Percentiles rank a stretch among this genome's conserved stretches.
These are phyloP conservation scores for Lolium perenne DNA, from an alignment of 176 grass and related monocot genomes.

Conservation along the genomic window DNA sequence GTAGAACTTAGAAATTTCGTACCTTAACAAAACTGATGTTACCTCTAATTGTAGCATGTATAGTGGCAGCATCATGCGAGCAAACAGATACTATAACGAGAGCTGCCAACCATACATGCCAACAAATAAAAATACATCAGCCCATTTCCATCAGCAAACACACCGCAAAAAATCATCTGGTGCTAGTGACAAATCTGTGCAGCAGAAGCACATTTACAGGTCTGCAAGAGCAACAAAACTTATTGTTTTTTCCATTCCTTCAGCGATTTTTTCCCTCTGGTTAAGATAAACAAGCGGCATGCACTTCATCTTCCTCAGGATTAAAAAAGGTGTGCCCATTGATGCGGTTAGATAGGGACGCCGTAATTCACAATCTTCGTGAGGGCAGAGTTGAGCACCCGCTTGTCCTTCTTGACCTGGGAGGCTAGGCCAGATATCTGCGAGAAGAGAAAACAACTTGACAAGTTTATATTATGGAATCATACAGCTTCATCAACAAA, in stretches of 20 bases:
- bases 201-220: conserved; percentile 5
- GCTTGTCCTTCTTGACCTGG: conserved; percentile 59
- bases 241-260: conserved; percentile 24
- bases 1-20: neutral
- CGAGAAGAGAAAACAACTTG: neutral
- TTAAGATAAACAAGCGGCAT: neutral
- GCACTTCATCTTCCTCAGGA: neutral
- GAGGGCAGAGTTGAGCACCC: conserved; percentile 39
- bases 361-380: conserved; percentile 55
- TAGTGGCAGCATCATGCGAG: neutral
- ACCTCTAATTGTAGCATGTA: no score
- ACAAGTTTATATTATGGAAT: neutral
- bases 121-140: neutral
- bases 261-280: no score
- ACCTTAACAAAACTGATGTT: neutral
- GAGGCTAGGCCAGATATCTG: conserved; percentile 58
- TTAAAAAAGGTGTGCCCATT: neutral
- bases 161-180: neutral
- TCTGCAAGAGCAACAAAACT: conserved; percentile 12
- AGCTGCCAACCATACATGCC: neutral
- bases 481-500: neutral
- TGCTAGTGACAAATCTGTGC: neutral
- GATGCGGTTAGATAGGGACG: conserved; percentile 43
- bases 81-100: neutral
- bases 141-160: neutral